These are phyloP conservation scores for Camellia granthamiana DNA, from an alignment of 148 eudicot species.

Conservation along the genomic window DNA sequence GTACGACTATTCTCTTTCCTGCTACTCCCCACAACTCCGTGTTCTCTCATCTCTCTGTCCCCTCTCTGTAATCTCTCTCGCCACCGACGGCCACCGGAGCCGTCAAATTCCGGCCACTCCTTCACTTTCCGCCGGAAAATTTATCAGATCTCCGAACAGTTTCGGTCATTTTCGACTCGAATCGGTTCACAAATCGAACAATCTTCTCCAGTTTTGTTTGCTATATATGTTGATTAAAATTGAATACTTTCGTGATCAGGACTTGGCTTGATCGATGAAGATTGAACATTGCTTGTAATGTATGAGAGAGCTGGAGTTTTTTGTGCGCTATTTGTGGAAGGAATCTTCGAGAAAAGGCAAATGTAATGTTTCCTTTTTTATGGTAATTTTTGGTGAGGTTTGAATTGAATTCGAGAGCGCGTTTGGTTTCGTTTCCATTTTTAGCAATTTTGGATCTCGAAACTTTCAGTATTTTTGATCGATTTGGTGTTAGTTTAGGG, in stretches of 20 bases:
- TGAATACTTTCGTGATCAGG: background rate
- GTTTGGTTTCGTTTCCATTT: background rate
- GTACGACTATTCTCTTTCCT: background rate
- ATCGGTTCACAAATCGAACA: background rate
- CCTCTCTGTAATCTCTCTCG: background rate
- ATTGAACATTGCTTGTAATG: constrained; percentile 11
- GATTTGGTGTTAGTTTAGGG: background rate
- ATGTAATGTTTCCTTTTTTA: background rate
- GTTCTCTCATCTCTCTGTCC: background rate
- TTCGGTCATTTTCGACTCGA: background rate
- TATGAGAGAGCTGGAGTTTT: background rate
- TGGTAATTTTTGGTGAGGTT: constrained; percentile 4
- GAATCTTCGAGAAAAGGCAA: background rate
- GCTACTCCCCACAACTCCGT: too few relatives aligned
- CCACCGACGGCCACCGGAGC: constrained; percentile 2
- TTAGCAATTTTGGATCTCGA: constrained; percentile 7
- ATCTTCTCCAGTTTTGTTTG: background rate
- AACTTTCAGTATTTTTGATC: background rate
- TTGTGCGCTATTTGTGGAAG: background rate
- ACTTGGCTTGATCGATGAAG: background rate
- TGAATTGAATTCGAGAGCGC: background rate
- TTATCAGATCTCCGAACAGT: background rate
- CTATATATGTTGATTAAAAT: too few relatives aligned
- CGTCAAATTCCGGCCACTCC: constrained; percentile 1
- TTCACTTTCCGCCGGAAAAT: background rate